Evolutionary conservation across 352 stramenopile genomes (phyloP), one percentile per base, ranked within the genome.

Genomic region (Globisporangium lucens): DNA sequence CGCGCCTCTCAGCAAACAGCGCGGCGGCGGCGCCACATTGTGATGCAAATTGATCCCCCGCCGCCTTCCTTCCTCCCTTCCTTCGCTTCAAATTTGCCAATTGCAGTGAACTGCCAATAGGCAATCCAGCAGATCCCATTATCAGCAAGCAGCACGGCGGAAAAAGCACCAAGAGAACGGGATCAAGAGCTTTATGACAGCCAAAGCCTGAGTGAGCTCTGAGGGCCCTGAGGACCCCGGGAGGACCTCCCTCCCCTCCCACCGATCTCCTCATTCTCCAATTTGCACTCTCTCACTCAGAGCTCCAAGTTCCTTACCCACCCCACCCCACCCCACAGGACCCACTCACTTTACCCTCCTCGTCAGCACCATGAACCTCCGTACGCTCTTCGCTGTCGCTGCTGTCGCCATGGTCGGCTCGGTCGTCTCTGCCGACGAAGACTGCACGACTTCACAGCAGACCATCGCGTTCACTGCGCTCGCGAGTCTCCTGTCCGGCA

Each of bases 401-500:
- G 69, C 62, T 27, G 74, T 70, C 33, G 71, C 75, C 22, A 67
- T 71, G 67, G 67, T 66, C 55, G 69, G 41, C 65, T 67, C 59
- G 22, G 33, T 35, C 56, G 53, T 29, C 47, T 41, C 33, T 4
- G 38, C 58, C 15, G 30, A 71, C 46, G 33, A 24, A 20, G 36
- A 65, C 30, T 82, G 78, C 61, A 61, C 69, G 7, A 9, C 41
- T 24, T 24, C 57, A 17, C 41, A 76, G 61, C 64, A 75, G 59
- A 33, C 70, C 4, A 29, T 52, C 0, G 68, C 77, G 58, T 80
- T 75, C 73, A 68, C 51, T 15, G 52, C 68, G n/a, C 67, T 85
- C 61, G 62, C 67, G 5, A 6, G 36, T 30, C 47, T 79, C n/a
- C 56, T 79, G 29, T n/a, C 64, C 24, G 56, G 58, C 53, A 30